Base-by-base conservation (phyloP, 768 basidiomycete species). In the Podaxis rugospora region DNA sequence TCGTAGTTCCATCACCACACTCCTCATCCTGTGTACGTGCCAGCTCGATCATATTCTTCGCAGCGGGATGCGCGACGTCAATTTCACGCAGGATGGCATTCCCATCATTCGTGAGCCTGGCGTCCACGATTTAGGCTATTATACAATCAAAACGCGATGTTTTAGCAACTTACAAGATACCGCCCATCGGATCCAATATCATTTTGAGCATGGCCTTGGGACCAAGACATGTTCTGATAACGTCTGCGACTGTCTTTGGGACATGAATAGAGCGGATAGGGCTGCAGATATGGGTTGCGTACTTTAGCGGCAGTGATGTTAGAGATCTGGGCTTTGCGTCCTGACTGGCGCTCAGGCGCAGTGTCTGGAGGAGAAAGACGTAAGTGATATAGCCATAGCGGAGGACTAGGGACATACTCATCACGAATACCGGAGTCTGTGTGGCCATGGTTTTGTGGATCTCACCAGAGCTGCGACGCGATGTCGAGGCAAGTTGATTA, bases 191-290 rank as follows among this genome's bases (percentile, higher is more conserved):
- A 77, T 98, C 96, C 47, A 98, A 76, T 67, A 98, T 97, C 97
- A 99, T 98, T 82, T 98, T 99, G 55, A 98, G 79, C 97, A 98
- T 98, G 44, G 97, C 88, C 70, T 97, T 96, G 0, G 96, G 96
- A 1, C 95, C 97, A 37, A 98, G 74, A 83, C 97, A 98, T 64
- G 96, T 98, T 63, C 96, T 76, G 67, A 98, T 98, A 4, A 99
- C 95, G 81, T 98, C 97, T 64, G 96, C 94, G 0, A 98, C 95
- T 7, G 94, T 97, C 95, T 95, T 61, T 21, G 59, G 13, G 28
- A 23, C 13, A 64, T 57, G 16, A 55, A 59, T 46, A 59, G 54
- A 57, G 35, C 61, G 55, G 57, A 28, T 21, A 25, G 3, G 18
- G 16, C 21, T 32, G 21, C 6, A 62, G 51, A 28, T 51, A 18